A percentile compares a stretch with the other conserved stretches of the same genome.
Evolutionary conservation across 2,329 filamentous ascomycete species (phyloP).

Genomic region (Tricladium varicosporioides): DNA sequence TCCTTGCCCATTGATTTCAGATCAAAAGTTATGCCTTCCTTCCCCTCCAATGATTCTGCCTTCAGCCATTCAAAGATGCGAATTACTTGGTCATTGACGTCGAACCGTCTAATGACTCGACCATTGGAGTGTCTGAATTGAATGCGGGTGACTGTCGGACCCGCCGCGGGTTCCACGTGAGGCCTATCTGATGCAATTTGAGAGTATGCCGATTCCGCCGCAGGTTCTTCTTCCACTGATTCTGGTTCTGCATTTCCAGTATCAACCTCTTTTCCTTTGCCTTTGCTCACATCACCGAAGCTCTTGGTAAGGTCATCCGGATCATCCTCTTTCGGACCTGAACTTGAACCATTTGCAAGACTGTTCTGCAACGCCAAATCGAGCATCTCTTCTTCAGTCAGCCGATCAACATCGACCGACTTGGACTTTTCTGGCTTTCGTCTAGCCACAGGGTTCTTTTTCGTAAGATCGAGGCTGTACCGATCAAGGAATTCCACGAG

Average conservation of each 20-base stretch:
- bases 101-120: constrained; percentile 84
- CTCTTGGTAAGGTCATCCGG: constrained; percentile 85
- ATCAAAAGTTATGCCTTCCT: constrained; percentile 77
- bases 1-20: constrained; percentile 86
- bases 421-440: constrained; percentile 68
- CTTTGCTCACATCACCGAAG: constrained; percentile 48
- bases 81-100: constrained; percentile 70
- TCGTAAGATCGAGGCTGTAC: constrained; percentile 83
- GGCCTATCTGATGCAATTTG: constrained; percentile 69
- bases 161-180: constrained; percentile 74
- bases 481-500: constrained; percentile 95
- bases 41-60: constrained; percentile 77
- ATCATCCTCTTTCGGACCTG: constrained; percentile 62
- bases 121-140: constrained; percentile 87
- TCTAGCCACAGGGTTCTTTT: constrained; percentile 88
- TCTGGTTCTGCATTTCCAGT: constrained; percentile 38
- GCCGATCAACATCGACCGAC: constrained; percentile 73
- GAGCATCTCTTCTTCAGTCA: constrained; percentile 97
- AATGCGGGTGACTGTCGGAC: constrained; percentile 76
- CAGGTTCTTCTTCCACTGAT: constrained; percentile 19
- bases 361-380: constrained; percentile 92
- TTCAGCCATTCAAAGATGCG: constrained; percentile 97
- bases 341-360: constrained; percentile 53
- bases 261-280: constrained; percentile 48
- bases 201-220: constrained; percentile 55